Base-by-base conservation (phyloP, 139 green algal genomes). In the Chlamydomonas schloesseri region DNA sequence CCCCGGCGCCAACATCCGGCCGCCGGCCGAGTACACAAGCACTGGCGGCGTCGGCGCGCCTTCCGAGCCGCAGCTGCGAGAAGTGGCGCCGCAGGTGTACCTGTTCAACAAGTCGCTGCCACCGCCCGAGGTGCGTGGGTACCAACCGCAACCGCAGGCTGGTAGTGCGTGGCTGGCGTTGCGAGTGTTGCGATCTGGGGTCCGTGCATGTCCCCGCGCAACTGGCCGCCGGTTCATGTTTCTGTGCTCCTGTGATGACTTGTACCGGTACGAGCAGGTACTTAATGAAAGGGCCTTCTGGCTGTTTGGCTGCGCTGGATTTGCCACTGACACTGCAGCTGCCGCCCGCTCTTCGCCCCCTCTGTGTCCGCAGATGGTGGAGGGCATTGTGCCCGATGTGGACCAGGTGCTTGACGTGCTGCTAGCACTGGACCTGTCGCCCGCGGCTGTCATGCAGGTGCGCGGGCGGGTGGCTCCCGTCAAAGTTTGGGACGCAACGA, bases 101-200 rank as follows among this genome's bases (percentile, higher is more conserved):
- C 64, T 88, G 20, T 91, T 96, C 42, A 78, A 95, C 57, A 89
- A 80, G 58, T 81, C 88, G 55, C 86, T 96, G 82, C 92, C 91
- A 58, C 82, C 89, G 13, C 58, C 83, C 5, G 60, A 91, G 64
- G 73, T 84, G 50, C 17, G 90, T n/a, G n/a, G n/a, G n/a, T n/a
- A n/a, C n/a, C n/a, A n/a, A n/a, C n/a, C n/a, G n/a, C n/a, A n/a
- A n/a, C n/a, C n/a, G n/a, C n/a, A n/a, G n/a, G n/a, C n/a, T n/a
- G n/a, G n/a, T n/a, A n/a, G n/a, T n/a, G n/a, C n/a, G n/a, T n/a
- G n/a, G n/a, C n/a, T n/a, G n/a, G n/a, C n/a, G n/a, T n/a, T n/a
- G n/a, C n/a, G n/a, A n/a, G n/a, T n/a, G n/a, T n/a, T n/a, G n/a
- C n/a, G n/a, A n/a, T n/a, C n/a, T n/a, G n/a, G n/a, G n/a, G n/a